phyloP scores from a whole-genome alignment of 805 yeast species.

The Myxozyma neotropica region DNA sequence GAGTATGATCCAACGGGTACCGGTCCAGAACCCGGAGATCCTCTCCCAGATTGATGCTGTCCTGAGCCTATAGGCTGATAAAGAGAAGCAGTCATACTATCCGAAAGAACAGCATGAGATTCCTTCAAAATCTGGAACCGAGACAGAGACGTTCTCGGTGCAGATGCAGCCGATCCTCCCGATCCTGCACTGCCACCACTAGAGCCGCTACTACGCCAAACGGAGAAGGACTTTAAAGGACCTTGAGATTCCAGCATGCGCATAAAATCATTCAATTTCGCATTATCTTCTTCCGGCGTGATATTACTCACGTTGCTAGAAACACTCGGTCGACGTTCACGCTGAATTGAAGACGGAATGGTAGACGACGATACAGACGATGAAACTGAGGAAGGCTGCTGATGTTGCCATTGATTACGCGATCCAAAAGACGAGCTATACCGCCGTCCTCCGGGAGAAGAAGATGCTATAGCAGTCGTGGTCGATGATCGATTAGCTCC shows the following conservation, averaged over 20 bases:
- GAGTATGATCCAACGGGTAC: conserved; percentile 17
- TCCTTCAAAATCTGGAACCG: conserved; percentile 43
- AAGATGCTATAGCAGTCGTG: not conserved
- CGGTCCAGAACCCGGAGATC: conserved; percentile 8
- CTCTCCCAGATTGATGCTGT: not conserved
- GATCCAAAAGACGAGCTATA: conserved; percentile 28
- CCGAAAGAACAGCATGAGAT: conserved; percentile 43
- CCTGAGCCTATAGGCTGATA: not conserved
- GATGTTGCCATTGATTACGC: conserved; percentile 15
- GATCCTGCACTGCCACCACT: conserved; percentile 4
- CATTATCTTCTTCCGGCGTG: conserved; percentile 45
- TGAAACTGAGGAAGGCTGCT: conserved; percentile 1
- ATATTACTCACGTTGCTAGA: not conserved
- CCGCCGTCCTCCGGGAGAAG: conserved; percentile 16
- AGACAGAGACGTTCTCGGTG: conserved; percentile 36
- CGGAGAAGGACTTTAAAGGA: conserved; percentile 48
- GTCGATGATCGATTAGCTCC: not conserved
- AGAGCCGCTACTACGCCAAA: conserved; percentile 28
- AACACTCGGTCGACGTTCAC: conserved; percentile 2
- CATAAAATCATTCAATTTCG: conserved; percentile 63
- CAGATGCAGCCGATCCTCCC: conserved; percentile 1
- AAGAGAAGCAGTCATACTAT: conserved; percentile 41
- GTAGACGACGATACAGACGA: not conserved
- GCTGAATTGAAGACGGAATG: conserved; percentile 1
- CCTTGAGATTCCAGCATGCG: conserved; percentile 64